Evolutionary conservation across 2,329 filamentous ascomycete genomes (phyloP).

Genomic region (Ciborinia camelliae): DNA sequence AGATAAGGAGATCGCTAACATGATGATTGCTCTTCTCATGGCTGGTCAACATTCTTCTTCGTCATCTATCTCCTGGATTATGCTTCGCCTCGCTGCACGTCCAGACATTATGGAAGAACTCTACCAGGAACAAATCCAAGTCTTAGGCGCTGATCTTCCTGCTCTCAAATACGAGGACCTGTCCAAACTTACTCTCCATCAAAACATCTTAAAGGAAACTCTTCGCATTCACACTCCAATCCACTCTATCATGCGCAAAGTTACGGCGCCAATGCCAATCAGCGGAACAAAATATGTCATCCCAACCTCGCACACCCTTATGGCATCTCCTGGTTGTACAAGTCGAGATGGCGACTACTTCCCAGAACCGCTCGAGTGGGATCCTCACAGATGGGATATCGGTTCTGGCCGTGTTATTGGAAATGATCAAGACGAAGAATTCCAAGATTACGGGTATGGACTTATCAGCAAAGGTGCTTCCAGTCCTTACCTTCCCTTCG

Average conservation of each 20-base stretch:
- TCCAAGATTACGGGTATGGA: slow-evolving; percentile 91
- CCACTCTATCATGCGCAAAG: slow-evolving; percentile 90
- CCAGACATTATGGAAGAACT: slow-evolving; percentile 78
- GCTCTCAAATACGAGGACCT: slow-evolving; percentile 74
- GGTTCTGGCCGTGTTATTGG: slow-evolving; percentile 54
- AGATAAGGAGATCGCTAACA: slow-evolving; percentile 81
- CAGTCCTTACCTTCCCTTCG: slow-evolving; percentile 91
- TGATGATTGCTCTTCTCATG: slow-evolving; percentile 94
- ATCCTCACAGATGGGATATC: slow-evolving; percentile 86
- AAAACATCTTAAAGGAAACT: slow-evolving; percentile 85
- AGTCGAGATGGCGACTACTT: slow-evolving; percentile 72
- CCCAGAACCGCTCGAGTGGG: slow-evolving; percentile 77
- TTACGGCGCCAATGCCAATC: slow-evolving; percentile 82
- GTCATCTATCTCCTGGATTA: slow-evolving; percentile 79
- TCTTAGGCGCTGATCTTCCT: slow-evolving; percentile 71
- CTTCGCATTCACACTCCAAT: slow-evolving; percentile 89
- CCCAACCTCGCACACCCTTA: slow-evolving; percentile 74
- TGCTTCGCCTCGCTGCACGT: slow-evolving; percentile 73
- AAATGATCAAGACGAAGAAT: slow-evolving; percentile 61
- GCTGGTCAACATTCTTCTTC: slow-evolving; percentile 87
- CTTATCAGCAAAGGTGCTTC: slow-evolving; percentile 85
- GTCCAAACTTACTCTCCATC: slow-evolving; percentile 74
- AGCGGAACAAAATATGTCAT: slow-evolving; percentile 80
- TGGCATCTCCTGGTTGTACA: slow-evolving; percentile 81
- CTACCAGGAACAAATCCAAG: slow-evolving; percentile 73